Evolutionary conservation across 805 yeast species (phyloP), one percentile per base, ranked within the genome.

Genomic region (Scheffersomyces stipitis): DNA sequence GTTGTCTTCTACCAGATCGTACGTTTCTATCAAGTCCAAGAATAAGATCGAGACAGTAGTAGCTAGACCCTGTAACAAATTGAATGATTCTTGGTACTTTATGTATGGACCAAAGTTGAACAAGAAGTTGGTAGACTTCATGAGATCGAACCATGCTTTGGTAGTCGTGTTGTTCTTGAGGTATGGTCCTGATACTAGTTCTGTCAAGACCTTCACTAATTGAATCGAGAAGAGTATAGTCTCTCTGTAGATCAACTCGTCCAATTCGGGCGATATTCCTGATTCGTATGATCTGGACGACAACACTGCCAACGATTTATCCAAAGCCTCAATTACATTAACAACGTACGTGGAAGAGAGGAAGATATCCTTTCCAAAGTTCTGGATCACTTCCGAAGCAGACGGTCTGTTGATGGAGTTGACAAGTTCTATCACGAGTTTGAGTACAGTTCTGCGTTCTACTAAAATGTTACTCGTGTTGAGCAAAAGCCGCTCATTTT

Each of bases 11-110:
- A 34, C 31, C 4, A 48, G 31, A 13, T 72, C 75, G 34, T 62
- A 65, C 23, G 74, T 66, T 26, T 72, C 69, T 29, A 80, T 76
- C 40, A 83, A 60, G 35, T 86, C 87, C 16, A 85, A 51, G 26
- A 82, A 56, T 18, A 78, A 51, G 7, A 84, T 47, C 3, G 82
- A 69, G 1, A 74, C 62, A 2, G 78, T 52, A 1, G 83, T 73
- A 3, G 66, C 46, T 13, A 82, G 60, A 1, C 76, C 66, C 42
- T 73, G 71, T 3, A 81, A 56, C 10, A 62, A 51, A 9, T 46
- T 42, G 38, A 58, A 46, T 34, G 64, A 38, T 31, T 62, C 66
- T 6, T 48, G 56, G 44, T 41, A 41, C 20, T 41, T 39, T 13
- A 64, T 50, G 33, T 38, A 40, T 4, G 64, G 60, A 3, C 59